Evolutionary conservation across 2,329 filamentous ascomycete species (phyloP), one percentile per base, ranked within the genome.

Genomic region (Ceratocystis cacaofunesta): DNA sequence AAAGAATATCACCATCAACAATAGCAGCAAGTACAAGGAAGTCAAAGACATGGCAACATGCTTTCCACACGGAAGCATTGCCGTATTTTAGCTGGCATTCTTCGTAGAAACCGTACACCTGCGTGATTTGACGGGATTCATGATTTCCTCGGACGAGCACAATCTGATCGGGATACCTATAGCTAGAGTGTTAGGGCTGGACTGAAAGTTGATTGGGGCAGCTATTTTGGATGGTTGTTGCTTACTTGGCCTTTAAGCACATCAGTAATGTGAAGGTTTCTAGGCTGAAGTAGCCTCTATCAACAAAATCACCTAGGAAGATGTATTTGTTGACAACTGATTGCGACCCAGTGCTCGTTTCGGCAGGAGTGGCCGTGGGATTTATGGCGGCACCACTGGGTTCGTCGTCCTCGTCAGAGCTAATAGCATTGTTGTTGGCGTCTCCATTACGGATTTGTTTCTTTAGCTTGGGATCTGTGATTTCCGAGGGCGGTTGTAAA

Each of bases 11-110:
- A 72, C 96, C 89, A 73, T 99, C 95, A 71, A 99, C 96, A 69
- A 99, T 95, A 68, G 96, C 95, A 65, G 90, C 94, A 25, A 99
- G 82, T 1, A 95, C 96, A 36, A 99, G 84, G 75, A 96, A 99
- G 75, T 99, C 94, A 75, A 99, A 99, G 77, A 99, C 96, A 74
- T 99, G 94, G 69, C 94, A 99, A 76, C 96, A 99, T 67, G 96
- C 94, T 76, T 99, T 95, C 94, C 94, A 99, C n/a, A 99, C 94
- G 61, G 95, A 96, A 12, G 94, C 91, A 73, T 96, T 97, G 72
- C 94, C 94, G 74, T 99, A 99, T 76, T 99, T 99, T 72, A 94
- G 88, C 65, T 91, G 91, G 76, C 94, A 99, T 75, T 99, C 94
- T 68, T 95, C 96, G 76, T 99, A 99, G 77, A 99, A 99, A 64